phyloP scores from a whole-genome alignment of 257 asterid genomes.

The Cynanchum wilfordii region DNA sequence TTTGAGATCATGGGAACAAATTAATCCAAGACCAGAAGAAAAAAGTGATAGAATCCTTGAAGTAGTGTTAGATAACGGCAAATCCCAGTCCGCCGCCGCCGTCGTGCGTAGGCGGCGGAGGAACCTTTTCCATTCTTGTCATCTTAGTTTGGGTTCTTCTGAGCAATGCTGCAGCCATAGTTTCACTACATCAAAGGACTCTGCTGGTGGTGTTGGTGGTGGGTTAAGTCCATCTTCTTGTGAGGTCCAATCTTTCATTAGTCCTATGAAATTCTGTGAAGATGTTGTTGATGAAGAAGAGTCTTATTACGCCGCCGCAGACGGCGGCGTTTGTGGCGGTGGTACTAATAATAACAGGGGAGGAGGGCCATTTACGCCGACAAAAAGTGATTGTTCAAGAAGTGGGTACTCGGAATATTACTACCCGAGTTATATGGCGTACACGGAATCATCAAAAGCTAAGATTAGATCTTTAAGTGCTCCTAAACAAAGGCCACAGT shows the following conservation, averaged over 20 bases:
- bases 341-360: slow-evolving; percentile 23
- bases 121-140: slow-evolving; percentile 49
- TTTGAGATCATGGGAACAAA: slow-evolving; percentile 18
- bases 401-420: slow-evolving; percentile 48
- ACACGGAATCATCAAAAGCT: slow-evolving; percentile 77
- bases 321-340: slow-evolving; percentile 32
- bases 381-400: slow-evolving; percentile 64
- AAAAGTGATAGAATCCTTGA: slow-evolving; percentile 55
- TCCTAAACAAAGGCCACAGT: slow-evolving; percentile 69
- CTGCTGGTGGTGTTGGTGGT: slow-evolving; percentile 43
- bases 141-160: slow-evolving; percentile 42
- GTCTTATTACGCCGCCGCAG: slow-evolving; percentile 45
- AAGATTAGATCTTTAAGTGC: slow-evolving; percentile 83
- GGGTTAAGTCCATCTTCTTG: slow-evolving; percentile 43
- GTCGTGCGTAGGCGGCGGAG: slow-evolving; percentile 25
- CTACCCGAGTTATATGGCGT: slow-evolving; percentile 75
- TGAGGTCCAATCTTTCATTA: slow-evolving; percentile 44
- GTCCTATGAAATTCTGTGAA: slow-evolving; percentile 33
- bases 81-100: slow-evolving; percentile 5
- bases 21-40: slow-evolving; percentile 26
- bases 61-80: slow-evolving; percentile 34
- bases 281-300: slow-evolving; percentile 36
- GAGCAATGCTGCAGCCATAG: slow-evolving; percentile 45
- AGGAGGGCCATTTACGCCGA: slow-evolving; percentile 55
- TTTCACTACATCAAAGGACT: slow-evolving; percentile 56